Evolutionary conservation across 228 moss, liverwort and hornwort genomes (phyloP).

Genomic region (Sphagnum fallax): DNA sequence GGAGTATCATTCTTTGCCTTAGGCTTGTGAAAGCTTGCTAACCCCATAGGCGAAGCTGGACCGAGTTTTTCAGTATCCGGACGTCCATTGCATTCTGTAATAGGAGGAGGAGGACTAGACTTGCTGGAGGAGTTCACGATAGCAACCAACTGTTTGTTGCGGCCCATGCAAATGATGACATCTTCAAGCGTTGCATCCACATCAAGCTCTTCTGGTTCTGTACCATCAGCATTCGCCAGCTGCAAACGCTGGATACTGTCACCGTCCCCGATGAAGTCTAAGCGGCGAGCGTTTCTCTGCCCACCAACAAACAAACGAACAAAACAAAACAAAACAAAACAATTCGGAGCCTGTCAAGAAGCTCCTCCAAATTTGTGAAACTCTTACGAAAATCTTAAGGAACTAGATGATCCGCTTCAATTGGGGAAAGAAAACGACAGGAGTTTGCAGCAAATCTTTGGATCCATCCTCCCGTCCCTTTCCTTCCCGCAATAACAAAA

Average conservation of each 20-base stretch:
- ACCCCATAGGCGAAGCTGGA: slow-evolving; percentile 21
- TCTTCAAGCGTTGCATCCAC: slow-evolving; percentile 89
- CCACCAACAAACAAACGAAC: slow-evolving; percentile 2
- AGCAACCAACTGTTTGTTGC: slow-evolving; percentile 68
- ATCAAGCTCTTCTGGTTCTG: slow-evolving; percentile 84
- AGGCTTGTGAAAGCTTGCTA: slow-evolving; percentile 21
- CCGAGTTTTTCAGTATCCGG: slow-evolving; percentile 23
- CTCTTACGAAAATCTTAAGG: no score
- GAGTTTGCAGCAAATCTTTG: no score
- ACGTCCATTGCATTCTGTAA: slow-evolving; percentile 9
- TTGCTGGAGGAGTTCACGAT: slow-evolving; percentile 35
- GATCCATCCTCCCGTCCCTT: no score
- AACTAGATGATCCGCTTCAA: no score
- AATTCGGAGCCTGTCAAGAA: no score
- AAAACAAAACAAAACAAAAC: no score
- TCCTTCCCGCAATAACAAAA: no score
- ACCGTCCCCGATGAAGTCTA: slow-evolving; percentile 61
- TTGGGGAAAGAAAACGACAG: no score
- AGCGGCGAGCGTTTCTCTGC: slow-evolving; percentile 71
- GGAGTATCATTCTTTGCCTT: slow-evolving; percentile 19
- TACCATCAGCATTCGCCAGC: slow-evolving; percentile 70
- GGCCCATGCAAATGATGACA: slow-evolving; percentile 85
- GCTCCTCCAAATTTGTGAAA: no score
- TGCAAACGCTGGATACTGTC: slow-evolving; percentile 79
- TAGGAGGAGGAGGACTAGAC: neutral